A percentile compares a stretch with the other conserved stretches of the same genome.
Conservation (phyloP, 768 basidiomycete species). For the Tricholoma terreum region DNA sequence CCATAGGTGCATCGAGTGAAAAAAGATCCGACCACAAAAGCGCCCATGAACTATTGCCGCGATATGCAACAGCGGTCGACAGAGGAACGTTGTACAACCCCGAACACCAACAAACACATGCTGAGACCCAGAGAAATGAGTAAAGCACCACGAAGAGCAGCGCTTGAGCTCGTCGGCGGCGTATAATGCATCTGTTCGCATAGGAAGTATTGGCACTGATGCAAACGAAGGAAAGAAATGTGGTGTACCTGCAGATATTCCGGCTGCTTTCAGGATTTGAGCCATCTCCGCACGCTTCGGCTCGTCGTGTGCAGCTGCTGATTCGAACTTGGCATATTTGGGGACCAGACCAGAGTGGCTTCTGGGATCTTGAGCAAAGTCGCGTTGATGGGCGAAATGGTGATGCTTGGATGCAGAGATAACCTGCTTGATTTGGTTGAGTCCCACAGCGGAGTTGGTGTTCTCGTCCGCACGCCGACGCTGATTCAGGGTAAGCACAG, state of each 20-base stretch:
- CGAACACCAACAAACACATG: constrained; percentile 16
- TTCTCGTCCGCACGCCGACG: too few species aligned
- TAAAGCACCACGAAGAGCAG: constrained; percentile 20
- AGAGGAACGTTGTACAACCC: constrained; percentile 30
- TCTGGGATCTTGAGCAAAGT: constrained; percentile 13
- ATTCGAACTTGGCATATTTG: too few species aligned
- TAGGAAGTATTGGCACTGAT: background rate
- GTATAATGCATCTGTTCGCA: too few species aligned
- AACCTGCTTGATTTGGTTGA: constrained; percentile 26
- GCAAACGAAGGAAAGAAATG: background rate
- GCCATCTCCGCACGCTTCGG: constrained; percentile 13
- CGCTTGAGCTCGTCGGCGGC: constrained; percentile 19
- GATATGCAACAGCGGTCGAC: constrained; percentile 23
- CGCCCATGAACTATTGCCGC: constrained; percentile 25
- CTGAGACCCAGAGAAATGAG: background rate
- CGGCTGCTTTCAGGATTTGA: constrained; percentile 19
- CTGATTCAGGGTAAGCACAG: too few species aligned
- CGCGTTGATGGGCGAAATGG: constrained; percentile 1
- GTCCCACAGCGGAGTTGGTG: too few species aligned
- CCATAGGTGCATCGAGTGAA: constrained; percentile 13
- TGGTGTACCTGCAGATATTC: background rate
- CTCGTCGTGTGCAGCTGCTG: constrained; percentile 12
- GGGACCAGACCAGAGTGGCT: constrained; percentile 11
- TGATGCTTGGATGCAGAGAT: constrained; percentile 28
- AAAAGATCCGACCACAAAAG: constrained; percentile 25